Evolutionary conservation across 108 stramenopile species (phyloP).

Genomic region (Nitzschia sp.): DNA sequence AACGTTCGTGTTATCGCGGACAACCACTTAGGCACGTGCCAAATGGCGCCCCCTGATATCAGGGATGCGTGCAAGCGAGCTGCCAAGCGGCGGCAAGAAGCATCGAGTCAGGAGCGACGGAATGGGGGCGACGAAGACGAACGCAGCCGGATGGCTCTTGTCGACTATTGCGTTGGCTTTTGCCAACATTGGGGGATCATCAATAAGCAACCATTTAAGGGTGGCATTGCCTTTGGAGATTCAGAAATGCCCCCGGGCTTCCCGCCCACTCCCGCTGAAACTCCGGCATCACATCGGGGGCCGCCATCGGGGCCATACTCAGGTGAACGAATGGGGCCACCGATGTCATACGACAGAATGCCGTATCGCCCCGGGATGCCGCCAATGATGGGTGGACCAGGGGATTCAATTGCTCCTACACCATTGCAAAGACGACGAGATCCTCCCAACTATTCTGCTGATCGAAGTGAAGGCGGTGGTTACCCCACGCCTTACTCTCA

Average conservation of each 20-base stretch:
- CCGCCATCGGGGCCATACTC: conserved; percentile 12
- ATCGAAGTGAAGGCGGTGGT: conserved; percentile 12
- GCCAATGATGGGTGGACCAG: conserved; percentile 19
- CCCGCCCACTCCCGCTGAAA: not conserved
- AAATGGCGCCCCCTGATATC: conserved; percentile 27
- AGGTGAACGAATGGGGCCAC: conserved; percentile 13
- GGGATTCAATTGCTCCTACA: conserved; percentile 20
- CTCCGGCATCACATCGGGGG: conserved; percentile 8
- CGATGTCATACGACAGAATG: conserved; percentile 17
- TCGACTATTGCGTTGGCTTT: conserved; percentile 43
- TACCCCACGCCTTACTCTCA: conserved; percentile 12
- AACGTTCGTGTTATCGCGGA: conserved; percentile 30
- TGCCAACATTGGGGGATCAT: conserved; percentile 33
- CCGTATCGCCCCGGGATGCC: conserved; percentile 5
- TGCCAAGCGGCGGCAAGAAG: conserved; percentile 21
- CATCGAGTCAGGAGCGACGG: conserved; percentile 3
- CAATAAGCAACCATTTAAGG: conserved; percentile 37
- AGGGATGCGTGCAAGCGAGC: conserved; percentile 25
- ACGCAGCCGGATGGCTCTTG: conserved; percentile 17
- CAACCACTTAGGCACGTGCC: conserved; percentile 38
- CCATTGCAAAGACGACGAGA: conserved; percentile 22
- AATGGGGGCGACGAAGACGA: conserved; percentile 20
- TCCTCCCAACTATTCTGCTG: conserved; percentile 14
- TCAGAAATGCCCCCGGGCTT: conserved; percentile 2
- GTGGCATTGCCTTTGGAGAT: conserved; percentile 42